Conservation (phyloP, 176 grass and related monocot species). For the Microstegium vimineum region DNA sequence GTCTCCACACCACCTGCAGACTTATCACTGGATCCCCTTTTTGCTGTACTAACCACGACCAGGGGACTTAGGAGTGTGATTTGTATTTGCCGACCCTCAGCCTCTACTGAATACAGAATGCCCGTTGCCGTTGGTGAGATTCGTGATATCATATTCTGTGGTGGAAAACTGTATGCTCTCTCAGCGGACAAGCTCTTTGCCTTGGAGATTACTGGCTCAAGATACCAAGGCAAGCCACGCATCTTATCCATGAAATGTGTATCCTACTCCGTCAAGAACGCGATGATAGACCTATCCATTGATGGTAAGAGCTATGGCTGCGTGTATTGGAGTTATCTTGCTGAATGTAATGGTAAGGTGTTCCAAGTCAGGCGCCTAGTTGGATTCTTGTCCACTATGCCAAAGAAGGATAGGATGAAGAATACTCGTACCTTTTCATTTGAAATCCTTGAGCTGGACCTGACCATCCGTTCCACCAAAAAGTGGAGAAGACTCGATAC, state of each 20-base stretch:
- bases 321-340: no score
- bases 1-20: no score
- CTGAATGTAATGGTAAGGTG: background rate
- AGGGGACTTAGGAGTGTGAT: rapidly evolving
- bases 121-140: background rate
- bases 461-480: background rate
- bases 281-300: no score
- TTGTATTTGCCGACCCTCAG: background rate
- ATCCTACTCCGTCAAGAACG: no score
- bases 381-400: background rate
- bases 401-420: background rate
- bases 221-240: background rate
- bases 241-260: background rate
- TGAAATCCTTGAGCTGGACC: background rate
- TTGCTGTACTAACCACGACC: background rate
- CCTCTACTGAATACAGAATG: background rate
- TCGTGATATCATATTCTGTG: no score
- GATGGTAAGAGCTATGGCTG: no score
- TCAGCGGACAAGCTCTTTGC: no score
- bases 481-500: background rate
- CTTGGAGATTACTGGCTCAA: no score
- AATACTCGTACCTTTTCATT: background rate
- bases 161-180: no score
- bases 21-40: background rate
- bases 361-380: background rate